These are phyloP conservation scores for Claviceps africana DNA, from an alignment of 2,329 filamentous ascomycete species.

Conservation along the genomic window DNA sequence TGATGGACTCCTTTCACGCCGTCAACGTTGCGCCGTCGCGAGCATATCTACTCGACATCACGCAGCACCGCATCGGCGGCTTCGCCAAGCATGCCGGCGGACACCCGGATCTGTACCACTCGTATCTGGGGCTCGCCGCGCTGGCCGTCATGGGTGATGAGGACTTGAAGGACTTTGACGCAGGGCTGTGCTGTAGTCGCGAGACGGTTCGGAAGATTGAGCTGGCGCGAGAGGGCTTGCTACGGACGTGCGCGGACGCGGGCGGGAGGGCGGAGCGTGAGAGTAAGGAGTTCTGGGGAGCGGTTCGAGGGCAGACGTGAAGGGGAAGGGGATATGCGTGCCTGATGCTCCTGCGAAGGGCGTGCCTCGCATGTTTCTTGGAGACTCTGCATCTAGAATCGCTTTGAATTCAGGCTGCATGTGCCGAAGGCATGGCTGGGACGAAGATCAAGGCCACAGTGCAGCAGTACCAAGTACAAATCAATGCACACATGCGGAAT, in stretches of 20 bases:
- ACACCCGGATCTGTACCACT: conserved; percentile 71
- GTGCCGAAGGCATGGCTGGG: too few species aligned
- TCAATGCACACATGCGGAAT: too few species aligned
- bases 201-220: conserved; percentile 39
- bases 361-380: not conserved
- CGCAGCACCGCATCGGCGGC: conserved; percentile 72
- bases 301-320: not conserved
- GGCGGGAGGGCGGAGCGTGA: not conserved
- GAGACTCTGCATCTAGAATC: not conserved
- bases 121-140: conserved; percentile 73
- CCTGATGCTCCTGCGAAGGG: not conserved
- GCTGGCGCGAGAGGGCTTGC: conserved; percentile 27
- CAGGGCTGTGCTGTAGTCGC: conserved; percentile 59
- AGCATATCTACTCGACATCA: conserved; percentile 71
- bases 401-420: too few species aligned
- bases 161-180: conserved; percentile 57
- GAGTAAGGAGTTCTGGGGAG: conserved; percentile 11
- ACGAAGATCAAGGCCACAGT: too few species aligned
- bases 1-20: conserved; percentile 44
- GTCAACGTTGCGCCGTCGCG: conserved; percentile 47
- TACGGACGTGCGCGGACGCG: conserved; percentile 10
- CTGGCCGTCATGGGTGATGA: conserved; percentile 60
- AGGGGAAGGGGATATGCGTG: not conserved
- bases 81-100: conserved; percentile 61
- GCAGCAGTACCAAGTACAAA: too few species aligned